Base-by-base conservation (phyloP, 129 eudicot species). In the Deinandra increscens region DNA sequence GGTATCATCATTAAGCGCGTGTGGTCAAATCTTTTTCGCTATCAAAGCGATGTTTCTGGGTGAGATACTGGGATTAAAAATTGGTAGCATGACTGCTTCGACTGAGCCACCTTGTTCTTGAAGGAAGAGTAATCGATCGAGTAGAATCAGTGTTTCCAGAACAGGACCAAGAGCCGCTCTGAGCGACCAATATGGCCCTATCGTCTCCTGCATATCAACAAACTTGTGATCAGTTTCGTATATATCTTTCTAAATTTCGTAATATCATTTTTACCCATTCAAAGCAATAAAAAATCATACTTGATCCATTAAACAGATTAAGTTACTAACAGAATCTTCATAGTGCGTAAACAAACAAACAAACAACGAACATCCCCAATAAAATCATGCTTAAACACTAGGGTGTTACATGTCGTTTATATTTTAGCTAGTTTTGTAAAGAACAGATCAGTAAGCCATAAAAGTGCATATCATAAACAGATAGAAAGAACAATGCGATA, bases 161-260 rank as follows among this genome's bases (percentile, higher is more conserved):
- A 86, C 80, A 10, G 98, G 96, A 58, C 98, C 97, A 44, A 86
- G 60, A 68, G 91, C 83, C 66, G 95, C 96, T 36, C 95, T 75
- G 29, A 93, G 73, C 9, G 92, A 81, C 98, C 98, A 93, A 76
- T 86, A 93, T 72, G 90, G 87, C 49, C 98, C 98, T 56, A 89
- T 75, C 67, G 89, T 51, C 65, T 79, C 95, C 95, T 86, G 85
- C 85, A 64, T 38, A 74, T 51, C 41, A 26, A 49, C 3, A 49
- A 34, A 49, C 5, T 8, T n/a, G 33, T 51, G 13, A 34, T 34
- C 22, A 34, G 7, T n/a, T 14, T 60, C 26, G 9, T 31, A 8
- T n/a, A 15, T 60, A 31, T 5, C 39, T 4, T 13, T 58, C 19
- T 6, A 15, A 60, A 5, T 14, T 31, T 60, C 23, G 14, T 60